Percentiles rank a stretch among this genome's conserved stretches.
Evolutionary conservation across 2,329 filamentous ascomycete species (phyloP).

Genomic region (Ambrosiella cleistominuta): DNA sequence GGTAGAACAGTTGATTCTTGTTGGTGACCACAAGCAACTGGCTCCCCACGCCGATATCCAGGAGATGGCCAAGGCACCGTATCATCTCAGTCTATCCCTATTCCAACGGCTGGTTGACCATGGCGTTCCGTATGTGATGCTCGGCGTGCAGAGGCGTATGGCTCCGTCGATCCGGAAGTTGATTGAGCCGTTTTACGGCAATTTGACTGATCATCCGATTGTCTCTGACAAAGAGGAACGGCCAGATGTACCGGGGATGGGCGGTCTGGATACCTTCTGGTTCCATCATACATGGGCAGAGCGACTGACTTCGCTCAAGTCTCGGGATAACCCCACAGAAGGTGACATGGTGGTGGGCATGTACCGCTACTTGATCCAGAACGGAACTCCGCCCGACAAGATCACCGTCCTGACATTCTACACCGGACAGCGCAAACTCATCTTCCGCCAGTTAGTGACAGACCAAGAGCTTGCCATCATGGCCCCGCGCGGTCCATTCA

Average conservation of each 20-base stretch:
- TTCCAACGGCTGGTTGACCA: conserved; percentile 64
- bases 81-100: conserved; percentile 53
- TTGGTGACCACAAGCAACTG: conserved; percentile 70
- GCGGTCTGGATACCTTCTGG: conserved; percentile 22
- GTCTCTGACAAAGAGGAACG: conserved; percentile 21
- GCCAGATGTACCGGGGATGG: conserved; percentile 30
- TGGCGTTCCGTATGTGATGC: conserved; percentile 41
- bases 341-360: conserved; percentile 61
- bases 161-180: conserved; percentile 27
- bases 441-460: not conserved
- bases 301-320: conserved; percentile 41
- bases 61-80: conserved; percentile 41
- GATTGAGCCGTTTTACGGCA: conserved; percentile 30
- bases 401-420: conserved; percentile 83
- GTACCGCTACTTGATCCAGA: conserved; percentile 52
- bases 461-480: conserved; percentile 2
- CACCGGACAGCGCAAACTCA: conserved; percentile 46
- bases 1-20: conserved; percentile 35
- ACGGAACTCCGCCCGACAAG: conserved; percentile 38
- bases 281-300: conserved; percentile 43
- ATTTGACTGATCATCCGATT: conserved; percentile 26
- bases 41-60: conserved; percentile 48
- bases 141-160: conserved; percentile 50
- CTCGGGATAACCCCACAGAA: conserved; percentile 52
- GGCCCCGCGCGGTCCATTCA: conserved; percentile 20